phyloP scores from a whole-genome alignment of 2,329 filamentous ascomycete genomes.

The Trematosphaeria pertusa region DNA sequence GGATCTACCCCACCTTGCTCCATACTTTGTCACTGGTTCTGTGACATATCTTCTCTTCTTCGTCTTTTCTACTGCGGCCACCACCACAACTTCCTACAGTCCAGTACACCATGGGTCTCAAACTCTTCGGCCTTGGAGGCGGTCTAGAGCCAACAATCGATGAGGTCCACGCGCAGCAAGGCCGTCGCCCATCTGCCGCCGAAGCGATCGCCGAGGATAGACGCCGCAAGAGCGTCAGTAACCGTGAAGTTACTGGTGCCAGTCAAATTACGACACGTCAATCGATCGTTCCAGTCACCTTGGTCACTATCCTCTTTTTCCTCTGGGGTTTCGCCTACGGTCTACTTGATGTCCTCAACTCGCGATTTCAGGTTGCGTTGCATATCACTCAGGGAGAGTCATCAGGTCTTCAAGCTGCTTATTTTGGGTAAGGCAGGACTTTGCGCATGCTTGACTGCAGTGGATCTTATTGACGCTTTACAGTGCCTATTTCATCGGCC shows the following conservation, averaged over 20 bases:
- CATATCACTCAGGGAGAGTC: slow-evolving; percentile 61
- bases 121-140: slow-evolving; percentile 33
- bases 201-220: slow-evolving; percentile 42
- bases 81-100: slow-evolving; percentile 5
- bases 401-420: slow-evolving; percentile 68
- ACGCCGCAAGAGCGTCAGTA: slow-evolving; percentile 44
- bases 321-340: slow-evolving; percentile 61
- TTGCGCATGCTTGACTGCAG: too few species aligned
- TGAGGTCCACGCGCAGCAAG: slow-evolving; percentile 45
- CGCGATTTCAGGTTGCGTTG: slow-evolving; percentile 51
- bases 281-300: slow-evolving; percentile 56
- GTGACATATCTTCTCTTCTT: slow-evolving; percentile 13
- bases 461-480: too few species aligned
- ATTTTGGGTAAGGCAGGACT: slow-evolving; percentile 69
- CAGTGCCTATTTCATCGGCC: slow-evolving; percentile 62
- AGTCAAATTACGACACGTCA: slow-evolving; percentile 50
- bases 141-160: slow-evolving; percentile 43
- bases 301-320: slow-evolving; percentile 59
- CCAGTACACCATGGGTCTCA: slow-evolving; percentile 28
- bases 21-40: too few species aligned
- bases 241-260: slow-evolving; percentile 45
- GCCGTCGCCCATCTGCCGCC: slow-evolving; percentile 43
- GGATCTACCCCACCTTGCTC: slow-evolving; percentile 11
- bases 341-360: slow-evolving; percentile 55
- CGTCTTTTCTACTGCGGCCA: too few species aligned